Evolutionary conservation across 805 yeast species (phyloP).

Genomic region (Scheffersomyces lignosus): DNA sequence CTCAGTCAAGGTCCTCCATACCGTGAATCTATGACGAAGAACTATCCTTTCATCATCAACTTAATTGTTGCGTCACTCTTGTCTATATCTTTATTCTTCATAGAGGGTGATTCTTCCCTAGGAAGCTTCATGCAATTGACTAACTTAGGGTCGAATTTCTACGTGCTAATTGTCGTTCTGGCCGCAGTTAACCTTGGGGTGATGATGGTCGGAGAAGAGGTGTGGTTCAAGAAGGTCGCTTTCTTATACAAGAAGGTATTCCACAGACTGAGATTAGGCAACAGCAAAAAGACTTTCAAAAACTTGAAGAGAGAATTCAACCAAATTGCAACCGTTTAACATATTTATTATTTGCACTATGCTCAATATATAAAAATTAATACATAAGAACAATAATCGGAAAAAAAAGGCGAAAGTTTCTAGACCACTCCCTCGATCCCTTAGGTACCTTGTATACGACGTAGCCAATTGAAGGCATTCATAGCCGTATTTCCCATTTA

Average conservation of each 20-base stretch:
- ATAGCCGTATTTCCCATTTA: no score
- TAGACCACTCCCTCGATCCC: no score
- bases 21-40: constrained; percentile 69
- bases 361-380: not conserved
- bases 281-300: constrained; percentile 36
- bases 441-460: no score
- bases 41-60: constrained; percentile 69
- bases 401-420: no score
- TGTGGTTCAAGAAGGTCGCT: constrained; percentile 43
- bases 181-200: constrained; percentile 51
- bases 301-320: constrained; percentile 16
- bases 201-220: constrained; percentile 47
- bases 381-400: no score
- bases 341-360: no score
- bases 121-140: constrained; percentile 81
- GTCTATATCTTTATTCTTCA: constrained; percentile 55
- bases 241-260: constrained; percentile 34
- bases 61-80: constrained; percentile 48
- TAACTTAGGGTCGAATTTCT: constrained; percentile 50
- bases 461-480: no score
- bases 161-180: constrained; percentile 46
- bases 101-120: constrained; percentile 50
- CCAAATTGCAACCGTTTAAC: constrained; percentile 7
- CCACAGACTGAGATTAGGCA: constrained; percentile 17
- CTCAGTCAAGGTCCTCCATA: constrained; percentile 93